Conservation (phyloP, 2,329 filamentous ascomycete genomes). For the Ascocoryne sarcoides region DNA sequence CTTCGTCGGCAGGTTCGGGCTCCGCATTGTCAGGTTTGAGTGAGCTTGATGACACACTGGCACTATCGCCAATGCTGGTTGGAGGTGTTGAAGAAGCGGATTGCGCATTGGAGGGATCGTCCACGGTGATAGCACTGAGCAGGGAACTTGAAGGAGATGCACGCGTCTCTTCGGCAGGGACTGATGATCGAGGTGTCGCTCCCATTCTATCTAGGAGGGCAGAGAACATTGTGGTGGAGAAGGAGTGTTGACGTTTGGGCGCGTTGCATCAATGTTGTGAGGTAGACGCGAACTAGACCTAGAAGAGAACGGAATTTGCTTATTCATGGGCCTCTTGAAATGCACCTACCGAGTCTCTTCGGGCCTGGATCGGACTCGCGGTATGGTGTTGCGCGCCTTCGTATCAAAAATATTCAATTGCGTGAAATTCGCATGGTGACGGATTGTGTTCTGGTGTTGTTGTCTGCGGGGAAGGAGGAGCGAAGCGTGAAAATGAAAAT, state of each 20-base stretch:
- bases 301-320: slow-evolving; percentile 1
- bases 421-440: too few relatives aligned
- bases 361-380: too few relatives aligned
- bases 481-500: too few relatives aligned
- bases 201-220: slow-evolving; percentile 16
- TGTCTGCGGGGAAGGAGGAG: neutral
- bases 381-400: too few relatives aligned
- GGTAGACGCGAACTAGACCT: slow-evolving; percentile 3
- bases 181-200: slow-evolving; percentile 9
- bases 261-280: slow-evolving; percentile 6
- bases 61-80: slow-evolving; percentile 55
- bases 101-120: slow-evolving; percentile 22
- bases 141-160: slow-evolving; percentile 23
- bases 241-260: slow-evolving; percentile 4
- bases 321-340: too few relatives aligned
- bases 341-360: too few relatives aligned
- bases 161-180: slow-evolving; percentile 16
- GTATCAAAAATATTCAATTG: too few relatives aligned
- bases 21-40: slow-evolving; percentile 18
- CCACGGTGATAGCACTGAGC: slow-evolving; percentile 22
- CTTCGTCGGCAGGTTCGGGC: slow-evolving; percentile 5
- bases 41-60: slow-evolving; percentile 45
- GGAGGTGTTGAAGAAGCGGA: slow-evolving; percentile 44
- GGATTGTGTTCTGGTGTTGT: neutral
- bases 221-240: slow-evolving; percentile 14